Evolutionary conservation across 805 yeast species (phyloP), one percentile per base, ranked within the genome.

Genomic region (Lachancea waltii): DNA sequence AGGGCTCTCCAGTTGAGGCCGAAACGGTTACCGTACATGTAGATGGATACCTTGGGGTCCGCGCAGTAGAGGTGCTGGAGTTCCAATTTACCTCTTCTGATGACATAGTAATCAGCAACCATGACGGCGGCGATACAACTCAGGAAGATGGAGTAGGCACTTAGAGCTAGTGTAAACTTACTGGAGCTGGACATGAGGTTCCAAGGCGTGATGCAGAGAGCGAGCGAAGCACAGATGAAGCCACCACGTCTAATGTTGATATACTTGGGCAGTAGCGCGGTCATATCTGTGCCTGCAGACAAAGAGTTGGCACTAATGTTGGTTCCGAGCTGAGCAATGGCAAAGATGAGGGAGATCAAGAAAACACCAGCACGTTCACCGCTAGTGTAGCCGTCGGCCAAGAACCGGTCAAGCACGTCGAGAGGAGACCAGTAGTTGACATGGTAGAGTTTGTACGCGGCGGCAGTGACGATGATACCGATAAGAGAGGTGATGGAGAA

Each of bases 1-100:
- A 75, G 78, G 2, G 90, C 95, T 58, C 95, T 71, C 92, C 94
- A 84, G 56, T 85, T 85, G 59, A 75, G 50, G 27, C 95, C 95
- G 33, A 66, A 62, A 21, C 52, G 62, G 51, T 73, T 70, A 10
- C 44, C 44, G 63, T 74, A 85, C 63, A 71, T 72, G 64, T 86
- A 87, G 40, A 64, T 59, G 6, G 69, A 54, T 22, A 64, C 63
- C 5, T 17, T 4, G 4, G 62, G 57, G 11, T 58, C 60, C 29
- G 69, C 73, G 18, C 72, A 49, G 63, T 81, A 87, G 46, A 87
- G 65, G 50, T 84, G 89, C 40, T 69, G 68, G 25, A 85, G 60
- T 38, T 71, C 65, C 46, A 86, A 53, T 54, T 69, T 69, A 27
- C 95, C 95, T 53, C 85, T 76, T 60, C 90, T 75, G 18, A 87